Percentiles rank a stretch among this genome's conserved stretches.
These are phyloP conservation scores for Musa schizocarpa DNA, from an alignment of 176 grass and related monocot genomes.

Conservation along the genomic window DNA sequence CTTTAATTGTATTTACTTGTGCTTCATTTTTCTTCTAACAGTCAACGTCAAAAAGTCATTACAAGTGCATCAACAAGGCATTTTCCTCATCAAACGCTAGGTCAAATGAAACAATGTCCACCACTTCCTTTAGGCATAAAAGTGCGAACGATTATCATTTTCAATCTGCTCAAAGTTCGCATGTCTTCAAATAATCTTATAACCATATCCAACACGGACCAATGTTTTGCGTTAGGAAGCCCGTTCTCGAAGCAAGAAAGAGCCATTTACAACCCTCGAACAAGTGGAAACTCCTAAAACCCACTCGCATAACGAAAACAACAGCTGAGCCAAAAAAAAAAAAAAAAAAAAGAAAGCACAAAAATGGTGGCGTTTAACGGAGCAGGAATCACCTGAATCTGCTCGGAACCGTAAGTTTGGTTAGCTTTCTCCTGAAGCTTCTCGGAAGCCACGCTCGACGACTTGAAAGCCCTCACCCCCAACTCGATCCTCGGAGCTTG, in stretches of 20 bases:
- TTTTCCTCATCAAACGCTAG: neutral
- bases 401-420: slow-evolving; percentile 59
- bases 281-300: neutral
- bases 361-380: neutral
- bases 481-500: slow-evolving; percentile 20
- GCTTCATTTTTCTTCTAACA: neutral
- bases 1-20: neutral
- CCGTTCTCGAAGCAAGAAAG: neutral
- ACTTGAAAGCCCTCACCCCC: slow-evolving; percentile 55
- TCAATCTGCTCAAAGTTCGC: neutral
- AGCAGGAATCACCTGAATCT: slow-evolving; percentile 65
- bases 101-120: neutral
- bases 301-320: slow-evolving; percentile 5
- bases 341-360: neutral
- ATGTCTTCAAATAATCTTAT: neutral
- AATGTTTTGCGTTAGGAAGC: neutral
- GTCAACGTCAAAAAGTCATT: neutral
- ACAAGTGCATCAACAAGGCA: too few species aligned
- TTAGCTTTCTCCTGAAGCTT: slow-evolving; percentile 52
- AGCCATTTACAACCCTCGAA: neutral
- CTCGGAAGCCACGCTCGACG: slow-evolving; percentile 52
- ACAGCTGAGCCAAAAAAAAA: neutral
- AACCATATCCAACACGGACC: neutral
- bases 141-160: neutral
- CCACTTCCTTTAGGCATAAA: neutral